Evolutionary conservation across 176 grass and related monocot species (phyloP), one percentile per base, ranked within the genome.

Genomic region (Eleusine indica): DNA sequence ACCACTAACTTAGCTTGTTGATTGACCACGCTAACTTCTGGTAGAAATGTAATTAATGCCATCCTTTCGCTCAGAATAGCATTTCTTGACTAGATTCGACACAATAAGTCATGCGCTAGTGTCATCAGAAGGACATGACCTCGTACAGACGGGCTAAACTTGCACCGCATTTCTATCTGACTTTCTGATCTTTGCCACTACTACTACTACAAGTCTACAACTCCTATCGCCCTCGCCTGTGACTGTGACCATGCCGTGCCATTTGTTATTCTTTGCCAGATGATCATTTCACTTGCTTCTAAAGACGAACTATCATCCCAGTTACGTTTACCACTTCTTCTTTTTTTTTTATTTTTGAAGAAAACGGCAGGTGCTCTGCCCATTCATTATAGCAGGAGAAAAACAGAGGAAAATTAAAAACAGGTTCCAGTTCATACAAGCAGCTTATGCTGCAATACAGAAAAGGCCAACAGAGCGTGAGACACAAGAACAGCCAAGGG

Each of bases 1-100:
- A 60, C 61, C 11, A 64, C 58, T 9, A 22, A 60, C 54, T 57
- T 35, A 35, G 32, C n/a, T 9, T 62, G 21, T n/a, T n/a, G 58
- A 9, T 57, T 29, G 47, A 12, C 32, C 32, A 56, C 42, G 46
- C 46, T 2, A 14, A 51, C 12, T 51, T 19, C 28, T 75, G 14
- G 25, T 28, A 32, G 42, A 43, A 66, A 35, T 35, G 2, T 35
- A 79, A 37, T 12, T 37, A 15, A n/a, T 21, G 42, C 15, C 61
- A 15, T 68, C 16, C 15, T 48, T 12, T 35, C 43, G 17, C 66
- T 11, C 42, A 3, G 2, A 29, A 48, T 37, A 25, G n/a, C 38
- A 30, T 63, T 44, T 78, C 60, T 56, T 56, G 72, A 56, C 48
- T 56, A 61, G 35, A 76, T 76, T 76, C 74, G 41, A 4, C n/a